Conservation (phyloP, 495 filamentous ascomycete species). For the Penicillium longicatenatum region DNA sequence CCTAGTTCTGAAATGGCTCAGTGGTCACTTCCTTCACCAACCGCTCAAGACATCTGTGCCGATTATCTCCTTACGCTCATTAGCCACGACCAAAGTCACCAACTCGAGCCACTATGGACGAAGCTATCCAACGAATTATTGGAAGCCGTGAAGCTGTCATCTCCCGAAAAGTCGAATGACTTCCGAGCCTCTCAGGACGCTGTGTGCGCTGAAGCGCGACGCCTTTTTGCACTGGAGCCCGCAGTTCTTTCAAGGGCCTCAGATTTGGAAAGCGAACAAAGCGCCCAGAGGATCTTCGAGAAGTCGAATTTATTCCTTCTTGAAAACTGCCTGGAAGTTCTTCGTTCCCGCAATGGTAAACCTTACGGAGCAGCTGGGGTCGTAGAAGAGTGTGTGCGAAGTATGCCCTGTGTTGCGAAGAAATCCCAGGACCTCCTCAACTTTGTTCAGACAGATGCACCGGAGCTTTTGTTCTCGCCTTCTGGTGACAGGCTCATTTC, state of each 20-base stretch:
- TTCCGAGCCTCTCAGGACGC: conserved; percentile 68
- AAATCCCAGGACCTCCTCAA: conserved; percentile 34
- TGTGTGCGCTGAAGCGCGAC: conserved; percentile 59
- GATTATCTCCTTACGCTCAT: conserved; percentile 38
- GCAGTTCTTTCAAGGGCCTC: conserved; percentile 40
- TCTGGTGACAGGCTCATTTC: conserved; percentile 51
- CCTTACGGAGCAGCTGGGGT: conserved; percentile 76
- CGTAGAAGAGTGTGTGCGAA: conserved; percentile 51
- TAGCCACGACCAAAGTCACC: conserved; percentile 24
- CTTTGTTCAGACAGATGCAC: conserved; percentile 51
- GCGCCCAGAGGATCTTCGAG: conserved; percentile 27
- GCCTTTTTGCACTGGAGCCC: conserved; percentile 62
- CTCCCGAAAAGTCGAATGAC: conserved; percentile 77
- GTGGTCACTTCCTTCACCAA: conserved; percentile 51
- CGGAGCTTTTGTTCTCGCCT: conserved; percentile 55
- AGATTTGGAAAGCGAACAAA: conserved; percentile 28
- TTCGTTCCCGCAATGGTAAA: conserved; percentile 70
- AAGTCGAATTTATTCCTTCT: conserved; percentile 42
- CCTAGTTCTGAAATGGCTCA: conserved; percentile 42
- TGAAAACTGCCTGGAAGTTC: conserved; percentile 48
- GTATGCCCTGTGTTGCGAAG: conserved; percentile 43
- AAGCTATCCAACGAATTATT: conserved; percentile 56
- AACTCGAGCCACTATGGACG: conserved; percentile 54
- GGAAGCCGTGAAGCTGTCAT: conserved; percentile 64
- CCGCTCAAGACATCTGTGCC: conserved; percentile 40